Conservation (phyloP, 148 eudicot species). For the Fallopia convolvulus region DNA sequence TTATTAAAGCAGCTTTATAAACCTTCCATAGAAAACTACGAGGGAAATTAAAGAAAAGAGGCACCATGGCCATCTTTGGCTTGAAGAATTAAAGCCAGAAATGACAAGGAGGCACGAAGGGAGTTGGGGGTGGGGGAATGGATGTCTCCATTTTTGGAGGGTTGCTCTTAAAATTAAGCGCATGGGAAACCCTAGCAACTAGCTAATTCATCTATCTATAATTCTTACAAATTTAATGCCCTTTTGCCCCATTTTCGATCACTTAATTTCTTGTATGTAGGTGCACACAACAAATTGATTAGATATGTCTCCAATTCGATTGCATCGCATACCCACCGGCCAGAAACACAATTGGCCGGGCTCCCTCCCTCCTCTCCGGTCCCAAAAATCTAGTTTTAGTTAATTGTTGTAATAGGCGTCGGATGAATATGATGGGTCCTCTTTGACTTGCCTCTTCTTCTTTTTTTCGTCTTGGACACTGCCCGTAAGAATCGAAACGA, state of each 20-base stretch:
- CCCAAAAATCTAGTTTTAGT: neutral
- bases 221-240: neutral
- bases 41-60: neutral
- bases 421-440: neutral
- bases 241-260: neutral
- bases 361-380: too few species aligned
- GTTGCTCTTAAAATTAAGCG: conserved; percentile 29
- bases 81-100: neutral
- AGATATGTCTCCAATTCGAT: neutral
- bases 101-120: conserved; percentile 11
- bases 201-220: neutral
- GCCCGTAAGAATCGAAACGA: too few species aligned
- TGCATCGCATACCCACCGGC: neutral
- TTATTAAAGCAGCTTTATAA: too few species aligned
- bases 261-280: conserved; percentile 4
- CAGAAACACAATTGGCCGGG: neutral
- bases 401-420: too few species aligned
- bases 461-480: too few species aligned
- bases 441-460: neutral
- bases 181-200: conserved; percentile 21
- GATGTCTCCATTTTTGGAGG: conserved; percentile 21
- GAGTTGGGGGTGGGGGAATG: conserved; percentile 3
- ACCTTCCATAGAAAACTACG: too few species aligned
- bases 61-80: neutral
- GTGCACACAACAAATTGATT: neutral